A percentile compares a stretch with the other conserved stretches of the same genome.
Conservation (phyloP, 768 basidiomycete genomes). For the Trametes villosa region DNA sequence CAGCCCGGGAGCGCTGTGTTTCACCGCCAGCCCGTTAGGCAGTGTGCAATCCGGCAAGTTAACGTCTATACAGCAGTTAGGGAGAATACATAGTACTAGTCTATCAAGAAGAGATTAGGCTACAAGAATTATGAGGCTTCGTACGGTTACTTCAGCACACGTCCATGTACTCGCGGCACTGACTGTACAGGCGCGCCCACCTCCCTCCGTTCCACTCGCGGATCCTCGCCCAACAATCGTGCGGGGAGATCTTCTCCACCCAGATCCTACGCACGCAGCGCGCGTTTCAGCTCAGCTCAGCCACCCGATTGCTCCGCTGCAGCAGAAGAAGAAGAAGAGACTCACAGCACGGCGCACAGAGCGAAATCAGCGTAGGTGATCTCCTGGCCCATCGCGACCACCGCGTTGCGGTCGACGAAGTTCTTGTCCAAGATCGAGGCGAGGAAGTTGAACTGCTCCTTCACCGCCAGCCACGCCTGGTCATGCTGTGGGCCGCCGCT, state of each 20-base stretch:
- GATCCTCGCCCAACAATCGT: conserved; percentile 74
- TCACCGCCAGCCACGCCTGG: conserved; percentile 65
- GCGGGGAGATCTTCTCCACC: conserved; percentile 74
- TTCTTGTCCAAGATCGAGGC: conserved; percentile 73
- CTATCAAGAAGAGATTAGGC: too few relatives aligned
- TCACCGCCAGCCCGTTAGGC: too few relatives aligned
- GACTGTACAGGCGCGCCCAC: conserved; percentile 65
- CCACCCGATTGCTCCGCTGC: background rate
- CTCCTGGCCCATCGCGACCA: conserved; percentile 66
- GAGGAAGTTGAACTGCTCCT: conserved; percentile 69
- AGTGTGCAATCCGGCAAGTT: too few relatives aligned
- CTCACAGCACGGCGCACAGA: conserved; percentile 62
- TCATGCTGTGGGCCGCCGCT: conserved; percentile 54
- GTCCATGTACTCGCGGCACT: conserved; percentile 71
- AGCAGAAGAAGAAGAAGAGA: background rate
- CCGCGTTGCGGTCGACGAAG: conserved; percentile 61
- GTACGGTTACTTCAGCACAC: conserved; percentile 38
- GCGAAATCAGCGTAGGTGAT: conserved; percentile 78
- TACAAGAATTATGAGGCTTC: background rate
- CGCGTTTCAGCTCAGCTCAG: background rate
- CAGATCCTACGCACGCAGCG: conserved; percentile 46
- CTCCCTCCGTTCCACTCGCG: conserved; percentile 70
- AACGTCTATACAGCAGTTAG: too few relatives aligned
- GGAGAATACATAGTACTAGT: too few relatives aligned
- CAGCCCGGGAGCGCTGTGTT: too few relatives aligned